phyloP scores from a whole-genome alignment of 2,329 filamentous ascomycete genomes.

The Alternaria sp. region DNA sequence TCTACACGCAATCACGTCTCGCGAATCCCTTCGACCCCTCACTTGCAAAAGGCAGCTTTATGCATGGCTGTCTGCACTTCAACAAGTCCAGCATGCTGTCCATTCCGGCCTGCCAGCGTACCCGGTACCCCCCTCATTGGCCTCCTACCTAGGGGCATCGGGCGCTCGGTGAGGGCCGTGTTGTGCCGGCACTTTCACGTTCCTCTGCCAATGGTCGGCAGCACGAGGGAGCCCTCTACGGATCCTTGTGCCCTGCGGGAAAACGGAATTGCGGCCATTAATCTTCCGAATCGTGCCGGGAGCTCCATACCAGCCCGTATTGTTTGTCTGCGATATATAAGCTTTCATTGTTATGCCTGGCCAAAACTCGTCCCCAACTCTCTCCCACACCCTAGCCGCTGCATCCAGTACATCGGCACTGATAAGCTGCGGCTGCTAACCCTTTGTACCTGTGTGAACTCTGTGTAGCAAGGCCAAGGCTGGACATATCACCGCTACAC shows the following conservation, averaged over 20 bases:
- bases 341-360: constrained; percentile 3
- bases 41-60: constrained; percentile 11
- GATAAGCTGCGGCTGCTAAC: constrained; percentile 4
- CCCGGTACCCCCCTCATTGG: not conserved
- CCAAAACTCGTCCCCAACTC: constrained; percentile 8
- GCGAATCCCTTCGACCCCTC: constrained; percentile 23
- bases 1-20: constrained; percentile 31
- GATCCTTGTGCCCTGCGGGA: constrained; percentile 31
- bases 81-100: not conserved
- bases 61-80: constrained; percentile 7
- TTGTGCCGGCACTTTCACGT: constrained; percentile 21
- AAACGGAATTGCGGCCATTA: constrained; percentile 32
- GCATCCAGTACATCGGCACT: constrained; percentile 1
- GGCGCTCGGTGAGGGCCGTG: constrained; percentile 24
- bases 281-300: constrained; percentile 33
- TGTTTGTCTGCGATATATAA: constrained; percentile 15
- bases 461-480: constrained; percentile 2
- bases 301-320: constrained; percentile 11
- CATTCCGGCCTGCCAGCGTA: constrained; percentile 4
- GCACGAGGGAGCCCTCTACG: constrained; percentile 24
- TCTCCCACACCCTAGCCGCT: not conserved
- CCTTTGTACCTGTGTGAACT: not conserved
- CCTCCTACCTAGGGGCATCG: constrained; percentile 24
- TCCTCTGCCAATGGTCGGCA: constrained; percentile 19
- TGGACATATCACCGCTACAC: constrained; percentile 2